Evolutionary conservation across 768 basidiomycete species (phyloP), one percentile per base, ranked within the genome.

Genomic region (Rhodosporidiobolus sp.): DNA sequence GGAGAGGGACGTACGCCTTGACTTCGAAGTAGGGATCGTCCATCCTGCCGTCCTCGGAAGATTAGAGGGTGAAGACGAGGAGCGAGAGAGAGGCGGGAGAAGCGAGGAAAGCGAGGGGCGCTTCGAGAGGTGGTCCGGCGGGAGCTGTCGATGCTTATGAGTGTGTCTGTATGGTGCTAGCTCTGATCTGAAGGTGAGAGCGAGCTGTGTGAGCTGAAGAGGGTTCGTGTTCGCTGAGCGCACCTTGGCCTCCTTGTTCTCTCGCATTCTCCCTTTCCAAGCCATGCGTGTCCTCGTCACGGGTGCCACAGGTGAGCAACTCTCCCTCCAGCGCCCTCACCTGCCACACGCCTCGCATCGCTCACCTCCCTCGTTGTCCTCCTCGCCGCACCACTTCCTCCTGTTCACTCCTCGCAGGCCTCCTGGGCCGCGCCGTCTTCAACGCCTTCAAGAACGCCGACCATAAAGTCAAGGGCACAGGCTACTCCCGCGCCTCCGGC

Each of bases 11-110:
- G 8, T 14, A 77, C 73, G 50, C 50, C 55, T 77, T 77, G 3
- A 93, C 91, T 48, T 87, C 89, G 83, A 92, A 89, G 80, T 93
- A 94, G 53, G 92, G 92, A 82, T 94, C 92, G 49, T 68, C 53
- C 20, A 71, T 63, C 80, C 79, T 80, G 46, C 8, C n/a, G 45
- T 1, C 28, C 50, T 17, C 12, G 7, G 14, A 28, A 4, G 22
- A 43, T 7, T 24, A 22, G n/a, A 22, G 35, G 35, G 10, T 24
- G 35, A 17, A 16, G 35, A 32, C 22, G 28, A 22, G 34, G 26
- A 2, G 45, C n/a, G 50, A 26, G 26, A 30, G 20, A n/a, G 34
- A 26, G 24, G 35, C 16, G 45, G 32, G 28, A 59, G 45, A 34
- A 6, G 34, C 35, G 35, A 20, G 12, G 35, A 38, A 7, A 14